A percentile compares a stretch with the other conserved stretches of the same genome.
phyloP scores from a whole-genome alignment of 2,329 filamentous ascomycete genomes.

The Fusarium chuoi region DNA sequence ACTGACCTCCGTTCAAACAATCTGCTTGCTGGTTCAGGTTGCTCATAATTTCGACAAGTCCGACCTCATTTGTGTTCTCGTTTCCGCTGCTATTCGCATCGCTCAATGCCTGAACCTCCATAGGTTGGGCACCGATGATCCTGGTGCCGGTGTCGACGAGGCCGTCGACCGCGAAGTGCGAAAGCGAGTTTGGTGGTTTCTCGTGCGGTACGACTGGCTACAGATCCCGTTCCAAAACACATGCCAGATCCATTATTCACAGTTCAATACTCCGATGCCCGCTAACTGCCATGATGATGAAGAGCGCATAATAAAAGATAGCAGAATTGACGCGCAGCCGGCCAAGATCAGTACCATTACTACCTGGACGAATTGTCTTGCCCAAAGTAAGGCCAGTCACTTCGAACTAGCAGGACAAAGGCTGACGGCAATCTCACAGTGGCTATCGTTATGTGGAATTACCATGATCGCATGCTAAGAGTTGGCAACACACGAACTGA shows the following conservation, averaged over 20 bases:
- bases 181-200: constrained; percentile 4
- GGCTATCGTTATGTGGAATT: neutral
- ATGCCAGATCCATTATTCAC: neutral
- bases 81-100: neutral
- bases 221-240: constrained; percentile 6
- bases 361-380: neutral
- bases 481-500: fast-evolving
- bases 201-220: constrained; percentile 8
- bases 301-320: neutral
- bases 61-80: neutral
- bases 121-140: neutral
- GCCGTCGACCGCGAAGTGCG: neutral
- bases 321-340: neutral
- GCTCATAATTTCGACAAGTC: constrained; percentile 4
- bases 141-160: fast-evolving
- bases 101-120: neutral
- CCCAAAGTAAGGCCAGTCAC: neutral
- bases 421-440: neutral
- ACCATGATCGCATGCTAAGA: neutral
- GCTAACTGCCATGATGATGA: neutral
- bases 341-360: neutral
- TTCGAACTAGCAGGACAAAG: fast-evolving
- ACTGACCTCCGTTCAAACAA: neutral
- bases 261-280: neutral
- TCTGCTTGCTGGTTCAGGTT: neutral